These are phyloP conservation scores for Pichia kluyveri DNA, from an alignment of 805 yeast species.

Conservation along the genomic window DNA sequence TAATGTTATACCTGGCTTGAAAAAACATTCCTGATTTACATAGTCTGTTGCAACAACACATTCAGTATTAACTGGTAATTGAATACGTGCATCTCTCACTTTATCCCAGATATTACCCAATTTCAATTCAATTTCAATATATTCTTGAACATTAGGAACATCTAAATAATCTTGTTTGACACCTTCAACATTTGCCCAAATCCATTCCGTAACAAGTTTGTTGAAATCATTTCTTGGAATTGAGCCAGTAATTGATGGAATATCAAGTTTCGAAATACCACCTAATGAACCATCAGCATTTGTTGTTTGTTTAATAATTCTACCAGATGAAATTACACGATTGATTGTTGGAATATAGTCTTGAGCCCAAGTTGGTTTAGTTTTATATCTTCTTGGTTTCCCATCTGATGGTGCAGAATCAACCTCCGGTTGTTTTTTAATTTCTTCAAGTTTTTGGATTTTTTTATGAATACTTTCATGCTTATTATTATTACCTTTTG, in stretches of 20 bases:
- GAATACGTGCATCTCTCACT: slow-evolving; percentile 50
- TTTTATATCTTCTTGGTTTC: slow-evolving; percentile 54
- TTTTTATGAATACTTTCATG: slow-evolving; percentile 14
- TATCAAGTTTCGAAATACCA: slow-evolving; percentile 16
- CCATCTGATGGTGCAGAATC: slow-evolving; percentile 6
- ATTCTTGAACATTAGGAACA: slow-evolving; percentile 33
- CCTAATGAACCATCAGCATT: slow-evolving; percentile 6
- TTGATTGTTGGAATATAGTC: slow-evolving; percentile 45
- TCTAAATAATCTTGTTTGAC: slow-evolving; percentile 39
- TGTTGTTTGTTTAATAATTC: neutral
- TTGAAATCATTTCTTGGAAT: slow-evolving; percentile 76
- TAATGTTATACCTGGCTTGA: slow-evolving; percentile 60
- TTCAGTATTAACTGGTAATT: slow-evolving; percentile 62
- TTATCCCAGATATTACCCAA: slow-evolving; percentile 65
- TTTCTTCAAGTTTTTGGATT: slow-evolving; percentile 19
- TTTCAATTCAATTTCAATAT: slow-evolving; percentile 66
- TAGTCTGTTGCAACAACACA: slow-evolving; percentile 42
- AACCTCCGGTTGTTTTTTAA: slow-evolving; percentile 20
- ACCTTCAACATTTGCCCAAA: slow-evolving; percentile 70
- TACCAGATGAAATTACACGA: slow-evolving; percentile 4
- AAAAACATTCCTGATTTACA: slow-evolving; percentile 44
- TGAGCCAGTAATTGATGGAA: slow-evolving; percentile 57
- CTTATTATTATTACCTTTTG: neutral
- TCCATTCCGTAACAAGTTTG: slow-evolving; percentile 79
- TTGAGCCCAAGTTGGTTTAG: slow-evolving; percentile 79